These are phyloP conservation scores for Blastomyces emzantsi DNA, from an alignment of 2,329 filamentous ascomycete species.

Conservation along the genomic window DNA sequence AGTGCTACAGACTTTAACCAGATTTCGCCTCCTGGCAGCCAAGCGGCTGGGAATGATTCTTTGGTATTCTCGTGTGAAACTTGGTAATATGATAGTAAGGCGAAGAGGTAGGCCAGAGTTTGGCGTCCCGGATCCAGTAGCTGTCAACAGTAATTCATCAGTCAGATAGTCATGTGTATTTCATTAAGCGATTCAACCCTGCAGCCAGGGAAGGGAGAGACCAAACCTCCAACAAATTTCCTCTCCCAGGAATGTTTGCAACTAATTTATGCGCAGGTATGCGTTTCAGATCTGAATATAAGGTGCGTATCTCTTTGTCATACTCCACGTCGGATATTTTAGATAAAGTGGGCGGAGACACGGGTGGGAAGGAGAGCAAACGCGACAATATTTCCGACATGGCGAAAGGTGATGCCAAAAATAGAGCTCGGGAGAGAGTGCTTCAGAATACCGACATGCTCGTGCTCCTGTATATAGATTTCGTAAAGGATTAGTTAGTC, in stretches of 20 bases:
- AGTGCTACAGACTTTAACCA: conserved; percentile 45
- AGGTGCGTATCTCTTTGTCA: conserved; percentile 1
- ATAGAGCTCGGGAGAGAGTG: not conserved
- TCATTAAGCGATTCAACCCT: not conserved
- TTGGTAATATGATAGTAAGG: conserved; percentile 44
- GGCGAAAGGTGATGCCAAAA: not conserved
- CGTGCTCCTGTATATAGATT: not conserved
- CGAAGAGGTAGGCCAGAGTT: conserved; percentile 50
- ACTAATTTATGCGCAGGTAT: conserved; percentile 4
- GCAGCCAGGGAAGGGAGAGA: not conserved
- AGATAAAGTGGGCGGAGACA: not conserved
- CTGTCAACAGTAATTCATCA: not conserved
- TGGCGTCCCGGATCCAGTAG: conserved; percentile 48
- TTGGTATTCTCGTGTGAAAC: conserved; percentile 28
- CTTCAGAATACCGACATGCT: not conserved
- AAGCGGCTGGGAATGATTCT: conserved; percentile 29
- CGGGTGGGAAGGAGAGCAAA: conserved; percentile 3
- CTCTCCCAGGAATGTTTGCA: conserved; percentile 4
- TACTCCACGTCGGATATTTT: conserved; percentile 3
- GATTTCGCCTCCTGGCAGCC: conserved; percentile 38
- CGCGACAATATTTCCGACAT: conserved; percentile 1
- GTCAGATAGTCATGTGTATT: not conserved
- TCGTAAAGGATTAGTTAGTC: not conserved
- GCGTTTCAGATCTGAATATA: not conserved
- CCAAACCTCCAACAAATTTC: conserved; percentile 3